Conservation (phyloP, 257 asterid species). For the Nicotiana tomentosiformis region DNA sequence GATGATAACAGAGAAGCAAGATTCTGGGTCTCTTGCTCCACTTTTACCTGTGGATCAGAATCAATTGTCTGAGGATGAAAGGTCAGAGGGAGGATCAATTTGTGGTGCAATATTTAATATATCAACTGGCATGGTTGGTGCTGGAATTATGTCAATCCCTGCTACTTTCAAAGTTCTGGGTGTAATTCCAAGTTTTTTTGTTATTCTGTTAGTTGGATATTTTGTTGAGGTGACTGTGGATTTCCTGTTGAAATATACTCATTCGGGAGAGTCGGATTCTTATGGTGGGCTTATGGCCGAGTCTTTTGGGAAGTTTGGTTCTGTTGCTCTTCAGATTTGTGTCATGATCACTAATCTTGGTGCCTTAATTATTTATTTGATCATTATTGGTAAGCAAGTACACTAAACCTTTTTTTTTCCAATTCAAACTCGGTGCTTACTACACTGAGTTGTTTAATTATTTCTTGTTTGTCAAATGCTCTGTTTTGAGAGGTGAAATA, state of each 20-base stretch:
- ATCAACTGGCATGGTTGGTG: constrained; percentile 91
- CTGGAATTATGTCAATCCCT: constrained; percentile 96
- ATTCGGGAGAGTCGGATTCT: constrained; percentile 53
- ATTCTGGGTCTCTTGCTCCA: constrained; percentile 37
- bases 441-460: not conserved
- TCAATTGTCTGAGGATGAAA: constrained; percentile 12
- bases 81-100: constrained; percentile 50
- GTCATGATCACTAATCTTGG: constrained; percentile 86
- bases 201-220: constrained; percentile 58
- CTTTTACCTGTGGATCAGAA: constrained; percentile 35
- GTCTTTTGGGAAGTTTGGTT: constrained; percentile 80
- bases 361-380: constrained; percentile 84
- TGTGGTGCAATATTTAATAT: constrained; percentile 83
- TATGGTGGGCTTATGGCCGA: constrained; percentile 92
- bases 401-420: not conserved
- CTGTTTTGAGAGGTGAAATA: not conserved
- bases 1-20: constrained; percentile 32
- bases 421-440: not conserved
- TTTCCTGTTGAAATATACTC: constrained; percentile 65
- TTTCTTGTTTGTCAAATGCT: not conserved
- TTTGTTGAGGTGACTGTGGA: constrained; percentile 93
- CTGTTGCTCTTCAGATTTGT: constrained; percentile 81
- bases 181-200: constrained; percentile 69
- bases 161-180: constrained; percentile 88
- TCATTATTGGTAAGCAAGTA: constrained; percentile 66